These are phyloP conservation scores for Leccinum pallidistipes DNA, from an alignment of 1,284 basidiomycete genomes.

Conservation along the genomic window DNA sequence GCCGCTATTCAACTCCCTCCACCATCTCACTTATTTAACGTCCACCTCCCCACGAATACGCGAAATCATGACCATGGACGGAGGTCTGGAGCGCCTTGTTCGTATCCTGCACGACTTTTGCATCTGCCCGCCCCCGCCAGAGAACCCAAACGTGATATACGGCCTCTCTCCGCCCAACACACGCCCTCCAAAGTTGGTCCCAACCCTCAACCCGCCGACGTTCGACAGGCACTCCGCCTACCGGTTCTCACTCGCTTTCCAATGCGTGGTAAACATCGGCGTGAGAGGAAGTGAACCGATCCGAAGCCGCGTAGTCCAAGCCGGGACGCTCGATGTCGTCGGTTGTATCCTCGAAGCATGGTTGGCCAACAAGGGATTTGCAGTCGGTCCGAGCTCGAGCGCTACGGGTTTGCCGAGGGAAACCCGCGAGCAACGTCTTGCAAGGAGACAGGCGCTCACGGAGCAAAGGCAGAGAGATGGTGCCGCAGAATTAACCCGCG, in stretches of 20 bases:
- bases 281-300: slow-evolving; percentile 95
- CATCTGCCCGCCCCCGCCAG: slow-evolving; percentile 71
- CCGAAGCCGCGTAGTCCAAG: slow-evolving; percentile 91
- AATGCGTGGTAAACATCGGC: slow-evolving; percentile 97
- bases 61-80: slow-evolving; percentile 97
- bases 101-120: slow-evolving; percentile 90
- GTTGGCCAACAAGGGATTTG: slow-evolving; percentile 82
- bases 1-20: slow-evolving; percentile 95
- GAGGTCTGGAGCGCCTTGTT: slow-evolving; percentile 94
- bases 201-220: slow-evolving; percentile 62
- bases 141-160: slow-evolving; percentile 70
- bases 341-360: slow-evolving; percentile 94
- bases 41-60: slow-evolving; percentile 97
- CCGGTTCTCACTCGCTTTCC: slow-evolving; percentile 90
- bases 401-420: slow-evolving; percentile 65
- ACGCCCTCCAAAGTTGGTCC: slow-evolving; percentile 51
- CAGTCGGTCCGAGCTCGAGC: slow-evolving; percentile 67
- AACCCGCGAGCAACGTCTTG: slow-evolving; percentile 67
- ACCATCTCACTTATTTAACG: slow-evolving; percentile 95
- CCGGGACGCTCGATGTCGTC: slow-evolving; percentile 93
- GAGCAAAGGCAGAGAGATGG: slow-evolving; percentile 55
- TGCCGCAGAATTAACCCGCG: slow-evolving; percentile 54
- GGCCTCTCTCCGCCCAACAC: slow-evolving; percentile 65
- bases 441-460: slow-evolving; percentile 52
- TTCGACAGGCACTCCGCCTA: slow-evolving; percentile 86